Evolutionary conservation across 495 filamentous ascomycete genomes (phyloP), one percentile per base, ranked within the genome.

Genomic region (Xylaria telfairii): DNA sequence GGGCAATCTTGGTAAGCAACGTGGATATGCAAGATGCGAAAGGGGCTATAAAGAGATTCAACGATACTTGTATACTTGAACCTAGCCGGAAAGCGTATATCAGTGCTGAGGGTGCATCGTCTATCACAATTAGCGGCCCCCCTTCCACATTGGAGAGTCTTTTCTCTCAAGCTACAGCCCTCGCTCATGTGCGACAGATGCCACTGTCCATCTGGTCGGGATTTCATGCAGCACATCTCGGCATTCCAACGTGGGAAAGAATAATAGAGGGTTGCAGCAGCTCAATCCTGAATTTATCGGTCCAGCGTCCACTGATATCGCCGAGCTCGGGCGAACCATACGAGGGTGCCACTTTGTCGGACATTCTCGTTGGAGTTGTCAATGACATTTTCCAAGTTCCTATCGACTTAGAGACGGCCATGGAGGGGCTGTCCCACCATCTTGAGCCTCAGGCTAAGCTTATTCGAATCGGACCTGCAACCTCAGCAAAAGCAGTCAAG

Each of bases 201-300:
- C 82, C 89, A n/a, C 77, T 79, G 26, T 85, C 89, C 15, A 88
- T 83, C 44, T 81, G 81, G 65, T 87, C 88, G 1, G 93, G 91
- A 72, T 85, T 92, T 39, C 74, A 75, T 67, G 74, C 74, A 9
- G 39, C 32, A 7, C 68, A 75, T 53, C 53, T 75, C 19, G 63
- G 59, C 7, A 26, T 57, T 13, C 44, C 73, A 12, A 32, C 62
- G 13, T 17, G n/a, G 8, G 13, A 26, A 1, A 65, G 39, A 26
- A 12, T 71, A 6, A 21, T 62, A 24, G n/a, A 44, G 17, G 41
- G 49, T 8, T 12, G 63, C 10, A 70, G 44, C 15, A 19, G 15
- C 3, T 24, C 28, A 2, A 51, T 75, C 60, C 69, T 21, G 17
- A 54, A 19, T 28, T 67, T 30, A 65, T 0, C 37, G 3, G 57